These are phyloP conservation scores for Lachnellula arida DNA, from an alignment of 2,329 filamentous ascomycete genomes.

Conservation along the genomic window DNA sequence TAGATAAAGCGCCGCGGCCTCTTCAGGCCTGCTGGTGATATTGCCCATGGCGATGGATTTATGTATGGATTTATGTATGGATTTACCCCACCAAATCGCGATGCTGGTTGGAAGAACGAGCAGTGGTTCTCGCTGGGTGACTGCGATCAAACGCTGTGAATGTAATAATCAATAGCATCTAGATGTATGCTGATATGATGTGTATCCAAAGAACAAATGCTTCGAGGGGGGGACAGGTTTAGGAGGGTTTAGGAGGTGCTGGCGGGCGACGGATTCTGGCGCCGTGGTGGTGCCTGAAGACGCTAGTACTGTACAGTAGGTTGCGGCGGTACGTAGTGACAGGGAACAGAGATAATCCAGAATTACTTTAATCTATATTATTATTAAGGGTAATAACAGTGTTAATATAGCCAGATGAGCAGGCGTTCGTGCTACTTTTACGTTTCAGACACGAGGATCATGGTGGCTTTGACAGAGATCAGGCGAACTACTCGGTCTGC, in stretches of 20 bases:
- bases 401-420: too few relatives aligned
- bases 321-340: too few relatives aligned
- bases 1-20: conserved; percentile 74
- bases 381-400: too few relatives aligned
- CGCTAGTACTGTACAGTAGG: not conserved
- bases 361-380: too few relatives aligned
- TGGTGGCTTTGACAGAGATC: too few relatives aligned
- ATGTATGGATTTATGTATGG: conserved; percentile 23
- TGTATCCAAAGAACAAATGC: conserved; percentile 24
- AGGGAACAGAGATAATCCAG: too few relatives aligned
- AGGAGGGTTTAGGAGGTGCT: not conserved
- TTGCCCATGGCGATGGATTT: conserved; percentile 66
- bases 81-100: conserved; percentile 28
- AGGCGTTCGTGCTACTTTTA: too few relatives aligned
- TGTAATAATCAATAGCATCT: conserved; percentile 27
- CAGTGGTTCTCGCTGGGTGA: conserved; percentile 10
- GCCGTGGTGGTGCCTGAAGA: not conserved
- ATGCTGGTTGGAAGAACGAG: conserved; percentile 5
- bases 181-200: conserved; percentile 21
- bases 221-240: conserved; percentile 3
- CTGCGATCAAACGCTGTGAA: conserved; percentile 23
- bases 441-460: too few relatives aligned
- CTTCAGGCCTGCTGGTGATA: conserved; percentile 83
- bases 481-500: too few relatives aligned
- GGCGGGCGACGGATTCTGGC: conserved; percentile 3